A percentile compares a stretch with the other conserved stretches of the same genome.
These are phyloP conservation scores for Geosmithia morbida DNA, from an alignment of 2,329 filamentous ascomycete species.

Conservation along the genomic window DNA sequence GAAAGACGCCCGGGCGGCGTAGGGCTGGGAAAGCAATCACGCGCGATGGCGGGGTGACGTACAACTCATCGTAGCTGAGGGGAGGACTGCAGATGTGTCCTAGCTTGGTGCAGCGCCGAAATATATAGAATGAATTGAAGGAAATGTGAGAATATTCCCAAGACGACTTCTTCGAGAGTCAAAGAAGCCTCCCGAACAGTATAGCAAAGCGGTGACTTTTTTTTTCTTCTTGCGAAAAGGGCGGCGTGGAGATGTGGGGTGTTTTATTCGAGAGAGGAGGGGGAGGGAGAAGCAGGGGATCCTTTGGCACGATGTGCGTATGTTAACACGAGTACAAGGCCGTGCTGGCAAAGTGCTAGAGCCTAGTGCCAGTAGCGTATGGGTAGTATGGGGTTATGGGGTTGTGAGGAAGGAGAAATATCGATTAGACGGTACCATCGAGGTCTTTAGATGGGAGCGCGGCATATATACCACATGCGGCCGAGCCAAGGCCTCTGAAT, in stretches of 20 bases:
- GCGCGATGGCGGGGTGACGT: conserved; percentile 1
- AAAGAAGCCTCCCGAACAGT: neutral
- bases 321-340: no score
- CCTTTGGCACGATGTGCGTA: no score
- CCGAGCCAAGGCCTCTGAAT: no score
- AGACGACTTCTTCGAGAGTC: neutral
- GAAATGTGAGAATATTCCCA: no score
- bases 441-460: no score
- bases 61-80: conserved; percentile 4
- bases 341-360: no score
- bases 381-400: no score
- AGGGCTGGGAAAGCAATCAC: neutral
- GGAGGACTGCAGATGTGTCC: conserved; percentile 2
- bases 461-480: no score
- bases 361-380: no score
- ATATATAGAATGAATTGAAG: no score
- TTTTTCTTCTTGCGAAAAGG: neutral
- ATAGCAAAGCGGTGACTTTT: neutral
- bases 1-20: neutral
- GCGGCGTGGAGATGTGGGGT: neutral
- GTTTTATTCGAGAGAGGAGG: neutral
- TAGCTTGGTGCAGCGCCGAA: neutral
- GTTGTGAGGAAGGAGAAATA: no score
- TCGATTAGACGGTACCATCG: no score
- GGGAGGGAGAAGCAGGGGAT: neutral